Base-by-base conservation (phyloP, 129 eudicot genomes). In the Glebionis coronaria region DNA sequence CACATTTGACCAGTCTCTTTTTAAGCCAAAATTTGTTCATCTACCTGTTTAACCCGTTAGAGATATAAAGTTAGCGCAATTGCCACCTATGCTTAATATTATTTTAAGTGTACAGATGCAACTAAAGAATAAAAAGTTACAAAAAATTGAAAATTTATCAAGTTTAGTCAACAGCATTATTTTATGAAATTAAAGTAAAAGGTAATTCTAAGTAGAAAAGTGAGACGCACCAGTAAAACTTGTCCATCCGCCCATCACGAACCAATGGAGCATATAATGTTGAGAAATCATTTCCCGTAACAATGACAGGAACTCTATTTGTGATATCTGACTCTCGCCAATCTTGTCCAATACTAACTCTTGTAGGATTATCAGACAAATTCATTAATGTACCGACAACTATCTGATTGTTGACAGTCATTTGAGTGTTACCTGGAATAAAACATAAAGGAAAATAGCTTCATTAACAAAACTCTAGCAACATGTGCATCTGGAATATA, bases 161-260 rank as follows among this genome's bases (percentile, higher is more conserved):
- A 18, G 65, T 44, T 15, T 53, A 25, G 20, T 56, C 65, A 56
- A 60, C 4, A 18, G 19, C 60, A 21, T 46, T 16, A 28, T 11
- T 28, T 27, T 45, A 59, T 51, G 11, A 20, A 59, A 49, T 66
- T 25, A 46, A 15, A 11, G 14, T 21, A 47, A 56, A 67, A 60
- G 40, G 15, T 40, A 44, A 58, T 23, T 11, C 47, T 28, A 28
- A 9, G 47, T 38, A 74, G 53, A 67, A 56, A 46, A 31, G 12
- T 46, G 29, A 58, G 9, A n/a, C 13, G 28, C 71, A 93, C 98
- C 98, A 93, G 79, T 86, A 89, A 61, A 93, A 93, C 78, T 93
- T 93, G 61, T 93, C 98, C 98, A 93, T 93, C 72, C 97, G 84
- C 46, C 98, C 98, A 61, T 93, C 98, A 76, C 98, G 98, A 72